Percentiles rank a stretch among this genome's conserved stretches.
phyloP scores from a whole-genome alignment of 208 protist genomes.

The Herpetomonas tarakana region DNA sequence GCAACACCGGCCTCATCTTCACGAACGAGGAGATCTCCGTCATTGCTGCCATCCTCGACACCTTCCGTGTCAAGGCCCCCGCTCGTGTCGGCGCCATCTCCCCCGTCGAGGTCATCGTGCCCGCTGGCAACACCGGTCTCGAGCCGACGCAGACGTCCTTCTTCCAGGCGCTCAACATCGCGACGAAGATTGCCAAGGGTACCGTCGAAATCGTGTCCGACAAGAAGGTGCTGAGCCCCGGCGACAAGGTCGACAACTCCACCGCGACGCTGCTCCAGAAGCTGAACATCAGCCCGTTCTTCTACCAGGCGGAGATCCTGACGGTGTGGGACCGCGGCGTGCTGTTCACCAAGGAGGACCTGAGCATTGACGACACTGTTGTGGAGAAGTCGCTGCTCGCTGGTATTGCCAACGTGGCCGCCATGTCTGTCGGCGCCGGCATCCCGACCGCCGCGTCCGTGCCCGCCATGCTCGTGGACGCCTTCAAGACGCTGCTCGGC shows the following conservation, averaged over 20 bases:
- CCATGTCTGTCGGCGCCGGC: constrained; percentile 94
- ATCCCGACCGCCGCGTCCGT: constrained; percentile 95
- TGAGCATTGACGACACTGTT: constrained; percentile 94
- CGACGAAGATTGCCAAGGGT: constrained; percentile 99
- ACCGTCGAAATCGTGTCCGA: constrained; percentile 98
- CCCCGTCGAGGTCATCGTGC: constrained; percentile 95
- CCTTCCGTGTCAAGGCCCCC: constrained; percentile 92
- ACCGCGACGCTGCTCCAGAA: constrained; percentile 97
- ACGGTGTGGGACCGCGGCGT: constrained; percentile 96
- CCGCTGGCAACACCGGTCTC: constrained; percentile 95
- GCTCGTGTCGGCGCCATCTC: constrained; percentile 97
- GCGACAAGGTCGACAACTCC: constrained; percentile 97
- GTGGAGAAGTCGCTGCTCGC: constrained; percentile 86
- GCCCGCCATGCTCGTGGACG: constrained; percentile 95
- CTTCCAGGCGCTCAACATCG: constrained; percentile 99
- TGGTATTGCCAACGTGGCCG: constrained; percentile 92
- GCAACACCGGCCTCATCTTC: constrained; percentile 99
- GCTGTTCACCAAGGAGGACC: constrained; percentile 92
- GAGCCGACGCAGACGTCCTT: constrained; percentile 98
- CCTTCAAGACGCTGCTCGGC: constrained; percentile 97
- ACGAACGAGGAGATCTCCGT: constrained; percentile 93
- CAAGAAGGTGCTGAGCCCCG: constrained; percentile 93
- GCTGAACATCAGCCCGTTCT: constrained; percentile 99
- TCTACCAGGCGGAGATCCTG: constrained; percentile 94
- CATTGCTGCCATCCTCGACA: constrained; percentile 83